Base-by-base conservation (phyloP, 257 asterid species). In the Euphrasia confusa region DNA sequence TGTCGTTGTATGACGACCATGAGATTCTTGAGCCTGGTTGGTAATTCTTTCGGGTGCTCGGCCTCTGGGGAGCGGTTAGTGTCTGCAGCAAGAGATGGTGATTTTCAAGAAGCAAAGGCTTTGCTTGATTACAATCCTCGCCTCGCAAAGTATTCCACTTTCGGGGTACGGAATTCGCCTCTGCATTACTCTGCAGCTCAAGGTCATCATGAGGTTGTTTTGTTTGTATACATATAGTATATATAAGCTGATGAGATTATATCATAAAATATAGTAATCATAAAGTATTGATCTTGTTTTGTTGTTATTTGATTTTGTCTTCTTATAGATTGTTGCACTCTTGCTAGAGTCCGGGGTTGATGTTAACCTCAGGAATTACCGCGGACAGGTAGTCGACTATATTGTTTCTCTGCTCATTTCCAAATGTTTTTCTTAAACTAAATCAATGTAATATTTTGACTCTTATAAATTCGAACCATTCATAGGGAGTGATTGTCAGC, bases 1-100 rank as follows among this genome's bases (percentile, higher is more conserved):
- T 58, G 45, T 44, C 11, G 45, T 63, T 45, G 67, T 60, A 64
- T 62, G 62, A 30, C 8, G 12, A 71, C 33, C 21, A 86, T 86
- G 95, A 69, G 86, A 42, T 86, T 89, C 69, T 72, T 89, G 63
- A 89, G 83, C 66, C 82, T 89, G 54, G 89, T 89, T 77, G 95
- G 95, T 18, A 89, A 89, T 75, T 89, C 97, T 55, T 89, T 89
- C 40, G 95, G 95, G 63, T 89, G 97, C 68, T 84, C 97, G 54
- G 95, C 97, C 7, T 84, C 97, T 0, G 95, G 97, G 64, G 95
- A 89, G 73, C 80, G 95, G n/a, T 69, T 89, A 2, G 94, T 89
- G 61, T 84, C 95, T 24, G 97, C 97, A 28, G 97, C 97, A 66
- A 89, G 95, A 74, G 97, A 89, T 57, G 97, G 97, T n/a, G 97